A percentile compares a stretch with the other conserved stretches of the same genome.
Evolutionary conservation across 805 yeast genomes (phyloP).

Genomic region (Nakazawaea molendinolei): DNA sequence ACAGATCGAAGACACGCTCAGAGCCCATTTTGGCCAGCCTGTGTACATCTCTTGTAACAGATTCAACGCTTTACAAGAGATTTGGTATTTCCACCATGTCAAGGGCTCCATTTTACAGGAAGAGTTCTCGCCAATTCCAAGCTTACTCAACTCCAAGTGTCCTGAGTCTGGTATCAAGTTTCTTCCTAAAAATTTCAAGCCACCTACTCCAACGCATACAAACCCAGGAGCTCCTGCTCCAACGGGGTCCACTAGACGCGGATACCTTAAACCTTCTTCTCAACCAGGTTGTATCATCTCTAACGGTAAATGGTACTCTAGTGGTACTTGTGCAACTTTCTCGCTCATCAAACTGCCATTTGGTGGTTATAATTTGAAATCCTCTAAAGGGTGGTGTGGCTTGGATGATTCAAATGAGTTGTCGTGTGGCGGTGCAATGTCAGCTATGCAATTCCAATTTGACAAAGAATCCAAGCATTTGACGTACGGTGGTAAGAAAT

Average conservation of each 20-base stretch:
- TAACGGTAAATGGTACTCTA: slow-evolving; percentile 77
- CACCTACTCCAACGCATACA: slow-evolving; percentile 24
- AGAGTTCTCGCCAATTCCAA: slow-evolving; percentile 55
- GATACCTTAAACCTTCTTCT: slow-evolving; percentile 42
- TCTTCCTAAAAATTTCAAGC: slow-evolving; percentile 49
- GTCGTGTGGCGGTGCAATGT: slow-evolving; percentile 22
- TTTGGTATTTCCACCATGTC: slow-evolving; percentile 78
- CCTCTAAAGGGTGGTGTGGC: slow-evolving; percentile 74
- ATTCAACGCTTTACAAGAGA: slow-evolving; percentile 45
- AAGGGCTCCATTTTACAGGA: slow-evolving; percentile 69
- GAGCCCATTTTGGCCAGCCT: slow-evolving; percentile 42
- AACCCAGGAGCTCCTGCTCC: slow-evolving; percentile 21
- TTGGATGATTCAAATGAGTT: slow-evolving; percentile 26
- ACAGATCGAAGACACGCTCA: slow-evolving; percentile 48
- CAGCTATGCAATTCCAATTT: slow-evolving; percentile 53
- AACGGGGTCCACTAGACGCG: slow-evolving; percentile 30
- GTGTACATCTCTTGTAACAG: slow-evolving; percentile 60
- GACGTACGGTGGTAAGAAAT: slow-evolving; percentile 53
- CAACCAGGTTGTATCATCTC: slow-evolving; percentile 75
- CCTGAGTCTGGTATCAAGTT: slow-evolving; percentile 63
- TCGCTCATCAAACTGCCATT: slow-evolving; percentile 48
- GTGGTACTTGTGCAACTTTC: slow-evolving; percentile 84
- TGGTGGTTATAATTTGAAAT: slow-evolving; percentile 66
- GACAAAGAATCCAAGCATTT: slow-evolving; percentile 38
- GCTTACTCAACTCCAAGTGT: slow-evolving; percentile 53